Conservation (phyloP, 139 green algal genomes). For the Closterium sp. region DNA sequence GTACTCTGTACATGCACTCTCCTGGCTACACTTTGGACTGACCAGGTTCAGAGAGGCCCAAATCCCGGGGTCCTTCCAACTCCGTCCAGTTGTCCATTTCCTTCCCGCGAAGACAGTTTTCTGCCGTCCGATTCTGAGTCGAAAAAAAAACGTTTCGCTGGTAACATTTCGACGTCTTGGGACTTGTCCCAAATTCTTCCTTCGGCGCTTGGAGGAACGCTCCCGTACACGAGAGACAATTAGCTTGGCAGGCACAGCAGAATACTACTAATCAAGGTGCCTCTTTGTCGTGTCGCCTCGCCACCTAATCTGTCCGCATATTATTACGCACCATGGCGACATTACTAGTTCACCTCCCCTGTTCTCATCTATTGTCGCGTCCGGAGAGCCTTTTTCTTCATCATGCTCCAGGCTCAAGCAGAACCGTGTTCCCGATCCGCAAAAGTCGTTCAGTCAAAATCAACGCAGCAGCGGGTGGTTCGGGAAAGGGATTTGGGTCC, state of each 20-base stretch:
- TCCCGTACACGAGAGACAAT: too few species aligned
- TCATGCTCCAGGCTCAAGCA: not conserved
- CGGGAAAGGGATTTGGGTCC: constrained; percentile 1
- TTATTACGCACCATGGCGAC: not conserved
- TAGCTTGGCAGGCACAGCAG: too few species aligned
- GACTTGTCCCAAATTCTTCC: too few species aligned
- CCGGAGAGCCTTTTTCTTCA: not conserved
- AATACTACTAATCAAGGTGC: too few species aligned
- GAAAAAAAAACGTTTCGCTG: too few species aligned
- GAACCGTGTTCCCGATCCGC: not conserved
- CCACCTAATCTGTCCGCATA: not conserved
- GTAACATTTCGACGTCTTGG: too few species aligned
- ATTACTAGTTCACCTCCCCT: not conserved
- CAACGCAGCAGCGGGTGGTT: not conserved
- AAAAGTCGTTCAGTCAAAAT: not conserved
- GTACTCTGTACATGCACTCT: too few species aligned
- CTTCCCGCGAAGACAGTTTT: not conserved
- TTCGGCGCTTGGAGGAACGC: too few species aligned
- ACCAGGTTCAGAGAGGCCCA: too few species aligned
- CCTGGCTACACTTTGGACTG: too few species aligned
- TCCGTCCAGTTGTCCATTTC: not conserved
- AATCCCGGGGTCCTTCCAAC: not conserved
- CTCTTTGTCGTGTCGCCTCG: not conserved
- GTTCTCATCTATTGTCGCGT: not conserved
- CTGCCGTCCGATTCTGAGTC: not conserved